phyloP scores from a whole-genome alignment of 805 yeast genomes.

The Babjeviella inositovora region DNA sequence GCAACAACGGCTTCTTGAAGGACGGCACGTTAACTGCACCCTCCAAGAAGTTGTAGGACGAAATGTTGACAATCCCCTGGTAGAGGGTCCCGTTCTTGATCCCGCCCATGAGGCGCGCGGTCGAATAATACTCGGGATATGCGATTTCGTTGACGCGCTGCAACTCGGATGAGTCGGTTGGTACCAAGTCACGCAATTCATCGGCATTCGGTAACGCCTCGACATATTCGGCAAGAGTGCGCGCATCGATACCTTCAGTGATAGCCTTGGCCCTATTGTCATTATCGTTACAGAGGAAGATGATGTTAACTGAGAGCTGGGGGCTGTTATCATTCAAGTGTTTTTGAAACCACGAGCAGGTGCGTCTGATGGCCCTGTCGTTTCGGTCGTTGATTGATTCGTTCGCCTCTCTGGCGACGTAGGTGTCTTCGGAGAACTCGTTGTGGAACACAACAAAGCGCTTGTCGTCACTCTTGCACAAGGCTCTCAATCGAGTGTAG shows the following conservation, averaged over 20 bases:
- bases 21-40: conserved; percentile 63
- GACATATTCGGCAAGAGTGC: conserved; percentile 55
- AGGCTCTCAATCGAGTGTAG: conserved; percentile 65
- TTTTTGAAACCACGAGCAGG: conserved; percentile 51
- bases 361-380: conserved; percentile 75
- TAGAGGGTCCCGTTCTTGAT: conserved; percentile 72
- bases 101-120: conserved; percentile 82
- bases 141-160: conserved; percentile 30
- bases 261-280: conserved; percentile 44
- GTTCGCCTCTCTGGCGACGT: conserved; percentile 36
- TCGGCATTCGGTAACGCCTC: conserved; percentile 52
- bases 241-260: conserved; percentile 33
- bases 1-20: conserved; percentile 66
- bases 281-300: conserved; percentile 66
- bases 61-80: conserved; percentile 71
- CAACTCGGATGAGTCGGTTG: conserved; percentile 29
- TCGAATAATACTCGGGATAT: conserved; percentile 66
- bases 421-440: conserved; percentile 69
- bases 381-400: conserved; percentile 83
- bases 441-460: conserved; percentile 86
- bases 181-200: conserved; percentile 68
- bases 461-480: conserved; percentile 52
- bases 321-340: conserved; percentile 32
- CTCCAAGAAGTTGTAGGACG: conserved; percentile 78
- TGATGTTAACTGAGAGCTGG: conserved; percentile 21